A percentile compares a stretch with the other conserved stretches of the same genome.
phyloP scores from a whole-genome alignment of 73 alveolate species.

The Blepharisma japonicum region DNA sequence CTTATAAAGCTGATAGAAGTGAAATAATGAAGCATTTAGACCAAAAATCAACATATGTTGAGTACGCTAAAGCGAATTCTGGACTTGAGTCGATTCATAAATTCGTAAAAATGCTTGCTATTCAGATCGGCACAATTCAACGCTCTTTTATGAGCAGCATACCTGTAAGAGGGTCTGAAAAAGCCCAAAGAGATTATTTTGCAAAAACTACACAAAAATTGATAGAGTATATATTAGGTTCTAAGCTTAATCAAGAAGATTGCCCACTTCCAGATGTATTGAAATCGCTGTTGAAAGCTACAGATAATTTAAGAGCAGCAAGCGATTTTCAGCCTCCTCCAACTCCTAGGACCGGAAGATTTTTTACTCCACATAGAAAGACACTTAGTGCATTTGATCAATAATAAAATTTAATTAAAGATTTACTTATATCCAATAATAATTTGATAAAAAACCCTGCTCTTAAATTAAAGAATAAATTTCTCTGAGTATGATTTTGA shows the following conservation, averaged over 20 bases:
- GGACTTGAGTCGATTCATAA: constrained; percentile 1
- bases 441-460: too few species aligned
- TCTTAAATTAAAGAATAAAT: too few species aligned
- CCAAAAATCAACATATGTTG: constrained; percentile 21
- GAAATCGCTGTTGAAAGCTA: background rate
- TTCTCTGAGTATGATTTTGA: too few species aligned
- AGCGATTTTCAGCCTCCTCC: too few species aligned
- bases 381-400: too few species aligned
- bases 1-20: constrained; percentile 26
- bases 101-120: background rate
- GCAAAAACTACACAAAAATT: background rate
- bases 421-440: too few species aligned
- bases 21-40: background rate
- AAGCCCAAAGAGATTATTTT: constrained; percentile 22
- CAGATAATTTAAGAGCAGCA: background rate
- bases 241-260: constrained; percentile 9
- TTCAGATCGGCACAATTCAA: constrained; percentile 10
- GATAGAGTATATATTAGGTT: background rate
- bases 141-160: background rate
- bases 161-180: constrained; percentile 10
- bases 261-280: constrained; percentile 12
- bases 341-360: background rate
- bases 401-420: too few species aligned
- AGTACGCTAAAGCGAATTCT: background rate
- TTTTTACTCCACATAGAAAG: too few species aligned